Base-by-base conservation (phyloP, 2,329 filamentous ascomycete genomes). In the Xylariaceae sp. region DNA sequence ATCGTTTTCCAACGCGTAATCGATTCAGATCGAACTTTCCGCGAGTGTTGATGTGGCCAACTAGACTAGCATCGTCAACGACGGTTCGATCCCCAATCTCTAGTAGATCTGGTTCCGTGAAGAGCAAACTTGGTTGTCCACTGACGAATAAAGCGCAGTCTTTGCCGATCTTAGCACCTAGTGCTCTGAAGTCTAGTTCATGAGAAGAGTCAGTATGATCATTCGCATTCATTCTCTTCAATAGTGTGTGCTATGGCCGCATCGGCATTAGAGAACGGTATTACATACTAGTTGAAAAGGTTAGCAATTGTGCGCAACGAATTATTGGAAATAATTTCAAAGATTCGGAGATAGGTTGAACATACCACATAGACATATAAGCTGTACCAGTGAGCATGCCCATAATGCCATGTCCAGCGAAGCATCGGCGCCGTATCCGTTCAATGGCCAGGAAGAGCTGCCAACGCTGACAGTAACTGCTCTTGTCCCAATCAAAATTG, bases 51-150 rank as follows among this genome's bases (percentile, higher is more conserved):
- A 82, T 74, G 58, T 82, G 79, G 6, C 68, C 75, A 6, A 82
- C 77, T 6, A 82, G 64, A 57, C 75, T 78, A 1, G 77, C 76
- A 56, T 82, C 77, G 48, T 82, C 79, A 1, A 81, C 72, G 1
- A 67, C 66, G 1, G 81, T 78, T 1, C 78, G 64, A 54, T 80
- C 72, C 2, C 78, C 78, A 2, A 81, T 63, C 0, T 68, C 75
- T 12, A 82, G 66, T 6, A 82, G 68, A 48, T 82, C 79, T 1
- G 78, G 78, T 64, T 82, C 78, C 0, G 79, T 82, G 56, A 82
- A 78, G 60, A 77, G 71, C 14, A 81, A 65, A 33, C 69, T 75
- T 1, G 78, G 77, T 5, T 66, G 59, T 0, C 79, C 79, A 36
- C 75, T 78, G 1, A 76, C 75, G 46, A 80, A 81, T 6, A 82